These are phyloP conservation scores for Ophiostoma quercus DNA, from an alignment of 2,329 filamentous ascomycete genomes.

Conservation along the genomic window DNA sequence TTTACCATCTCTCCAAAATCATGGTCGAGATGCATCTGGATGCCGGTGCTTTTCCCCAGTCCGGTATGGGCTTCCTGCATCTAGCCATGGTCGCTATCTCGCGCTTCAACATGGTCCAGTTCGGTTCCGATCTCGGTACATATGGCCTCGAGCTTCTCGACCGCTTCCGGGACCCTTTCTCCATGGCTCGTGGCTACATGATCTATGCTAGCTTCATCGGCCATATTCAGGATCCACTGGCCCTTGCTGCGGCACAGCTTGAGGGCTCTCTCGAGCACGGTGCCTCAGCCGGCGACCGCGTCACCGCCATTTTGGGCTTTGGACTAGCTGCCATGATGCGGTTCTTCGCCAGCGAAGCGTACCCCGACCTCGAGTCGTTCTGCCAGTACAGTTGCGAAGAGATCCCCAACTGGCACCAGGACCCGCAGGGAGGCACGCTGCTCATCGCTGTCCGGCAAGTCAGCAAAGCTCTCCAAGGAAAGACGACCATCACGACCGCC, in stretches of 20 bases:
- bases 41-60: constrained; percentile 62
- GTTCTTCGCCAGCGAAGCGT: constrained; percentile 65
- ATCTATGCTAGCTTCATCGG: constrained; percentile 65
- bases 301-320: constrained; percentile 65
- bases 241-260: constrained; percentile 53
- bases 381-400: constrained; percentile 69
- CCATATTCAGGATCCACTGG: constrained; percentile 61
- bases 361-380: constrained; percentile 63
- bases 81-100: constrained; percentile 61
- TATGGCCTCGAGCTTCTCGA: constrained; percentile 61
- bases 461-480: constrained; percentile 67
- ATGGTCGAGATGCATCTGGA: constrained; percentile 62
- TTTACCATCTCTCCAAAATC: constrained; percentile 64
- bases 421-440: constrained; percentile 65
- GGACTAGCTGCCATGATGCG: constrained; percentile 62
- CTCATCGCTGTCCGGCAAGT: constrained; percentile 62
- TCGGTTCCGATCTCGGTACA: constrained; percentile 60
- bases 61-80: constrained; percentile 62
- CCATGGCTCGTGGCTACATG: constrained; percentile 62
- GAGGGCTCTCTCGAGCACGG: constrained; percentile 63
- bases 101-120: constrained; percentile 65
- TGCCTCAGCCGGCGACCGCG: constrained; percentile 62
- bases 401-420: constrained; percentile 64
- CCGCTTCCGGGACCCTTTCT: constrained; percentile 58
- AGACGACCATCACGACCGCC: constrained; percentile 52